Conservation (phyloP, 176 grass and related monocot genomes). For the Phoenix roebelenii region DNA sequence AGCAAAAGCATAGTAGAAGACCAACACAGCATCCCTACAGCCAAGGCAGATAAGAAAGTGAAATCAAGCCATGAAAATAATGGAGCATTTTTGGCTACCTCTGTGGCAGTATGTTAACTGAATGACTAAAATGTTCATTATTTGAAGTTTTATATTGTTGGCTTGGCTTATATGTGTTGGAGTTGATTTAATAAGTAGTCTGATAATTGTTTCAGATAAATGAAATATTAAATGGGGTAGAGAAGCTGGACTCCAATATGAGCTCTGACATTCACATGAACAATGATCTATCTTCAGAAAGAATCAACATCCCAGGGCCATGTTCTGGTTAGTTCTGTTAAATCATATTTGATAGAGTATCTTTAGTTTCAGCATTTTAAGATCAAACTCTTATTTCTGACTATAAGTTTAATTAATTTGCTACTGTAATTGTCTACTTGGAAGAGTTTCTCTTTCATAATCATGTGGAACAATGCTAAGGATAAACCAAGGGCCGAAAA, state of each 20-base stretch:
- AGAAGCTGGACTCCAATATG: slow-evolving; percentile 16
- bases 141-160: background rate
- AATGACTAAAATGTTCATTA: slow-evolving; percentile 10
- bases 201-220: slow-evolving; percentile 38
- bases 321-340: slow-evolving; percentile 24
- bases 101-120: slow-evolving; percentile 36
- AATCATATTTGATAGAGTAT: too few relatives aligned
- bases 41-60: slow-evolving; percentile 24
- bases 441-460: too few relatives aligned
- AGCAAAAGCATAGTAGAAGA: slow-evolving; percentile 33
- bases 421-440: too few relatives aligned
- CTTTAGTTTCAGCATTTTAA: too few relatives aligned
- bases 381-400: too few relatives aligned
- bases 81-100: slow-evolving; percentile 17
- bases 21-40: slow-evolving; percentile 36
- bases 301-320: slow-evolving; percentile 24
- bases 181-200: slow-evolving; percentile 2
- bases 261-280: slow-evolving; percentile 24
- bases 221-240: slow-evolving; percentile 28
- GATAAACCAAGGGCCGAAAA: too few relatives aligned
- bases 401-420: too few relatives aligned
- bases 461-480: too few relatives aligned
- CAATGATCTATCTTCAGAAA: slow-evolving; percentile 31
- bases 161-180: too few relatives aligned
- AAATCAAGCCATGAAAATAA: slow-evolving; percentile 20